Evolutionary conservation across 129 eudicot species (phyloP).

Genomic region (Escallonia rubra): DNA sequence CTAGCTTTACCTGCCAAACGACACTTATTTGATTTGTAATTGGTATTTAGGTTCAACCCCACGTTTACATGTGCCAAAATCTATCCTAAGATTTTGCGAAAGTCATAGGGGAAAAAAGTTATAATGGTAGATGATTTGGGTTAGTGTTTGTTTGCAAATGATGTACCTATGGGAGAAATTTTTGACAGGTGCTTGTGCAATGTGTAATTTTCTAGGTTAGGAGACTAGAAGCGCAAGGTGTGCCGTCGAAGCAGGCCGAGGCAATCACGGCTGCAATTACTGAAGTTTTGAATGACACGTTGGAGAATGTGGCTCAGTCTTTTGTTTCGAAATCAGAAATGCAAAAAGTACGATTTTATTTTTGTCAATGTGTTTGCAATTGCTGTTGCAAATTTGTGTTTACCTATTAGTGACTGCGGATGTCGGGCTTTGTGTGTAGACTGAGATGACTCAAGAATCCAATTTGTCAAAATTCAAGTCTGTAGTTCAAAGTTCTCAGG

Average conservation of each 20-base stretch:
- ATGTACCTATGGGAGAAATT: too few species aligned
- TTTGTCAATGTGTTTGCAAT: not conserved
- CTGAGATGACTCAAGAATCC: constrained; percentile 88
- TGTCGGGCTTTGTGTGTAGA: constrained; percentile 27
- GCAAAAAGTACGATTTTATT: constrained; percentile 47
- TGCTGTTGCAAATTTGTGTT: not conserved
- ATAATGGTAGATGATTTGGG: not conserved
- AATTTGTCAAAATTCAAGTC: constrained; percentile 80
- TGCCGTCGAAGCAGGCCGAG: constrained; percentile 87
- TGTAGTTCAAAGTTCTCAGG: constrained; percentile 95
- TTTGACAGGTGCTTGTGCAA: too few species aligned
- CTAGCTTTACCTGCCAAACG: too few species aligned
- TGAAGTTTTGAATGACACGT: constrained; percentile 74
- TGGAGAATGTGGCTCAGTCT: constrained; percentile 75
- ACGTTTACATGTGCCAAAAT: not conserved
- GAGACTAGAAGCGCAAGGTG: constrained; percentile 83
- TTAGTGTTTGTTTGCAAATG: not conserved
- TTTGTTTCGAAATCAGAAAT: constrained; percentile 76
- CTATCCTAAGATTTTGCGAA: too few species aligned
- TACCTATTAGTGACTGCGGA: not conserved
- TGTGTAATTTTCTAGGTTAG: constrained; percentile 49
- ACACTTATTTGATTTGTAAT: not conserved
- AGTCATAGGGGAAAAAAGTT: not conserved
- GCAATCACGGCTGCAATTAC: constrained; percentile 72
- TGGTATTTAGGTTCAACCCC: not conserved